Evolutionary conservation across 1,284 basidiomycete genomes (phyloP).

Genomic region (Boletellus deceptivus): DNA sequence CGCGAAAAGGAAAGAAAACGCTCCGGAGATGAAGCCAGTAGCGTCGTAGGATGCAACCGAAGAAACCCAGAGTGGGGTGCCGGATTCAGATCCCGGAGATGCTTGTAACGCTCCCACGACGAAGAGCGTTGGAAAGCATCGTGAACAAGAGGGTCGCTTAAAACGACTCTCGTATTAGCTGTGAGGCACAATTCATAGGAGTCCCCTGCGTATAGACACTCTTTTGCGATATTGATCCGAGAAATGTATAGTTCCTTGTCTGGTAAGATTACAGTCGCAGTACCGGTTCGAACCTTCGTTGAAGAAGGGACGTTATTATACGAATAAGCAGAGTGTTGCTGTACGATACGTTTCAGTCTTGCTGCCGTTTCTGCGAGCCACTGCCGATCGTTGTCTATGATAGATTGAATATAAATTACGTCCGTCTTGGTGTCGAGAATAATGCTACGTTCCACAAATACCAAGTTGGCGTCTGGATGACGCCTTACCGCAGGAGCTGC

Average conservation of each 20-base stretch:
- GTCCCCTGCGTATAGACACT: slow-evolving; percentile 80
- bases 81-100: slow-evolving; percentile 76
- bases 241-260: slow-evolving; percentile 64
- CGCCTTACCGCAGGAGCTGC: slow-evolving; percentile 19
- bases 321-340: slow-evolving; percentile 26
- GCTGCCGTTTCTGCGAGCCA: slow-evolving; percentile 52
- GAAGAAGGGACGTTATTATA: slow-evolving; percentile 17
- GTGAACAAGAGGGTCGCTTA: slow-evolving; percentile 30
- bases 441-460: slow-evolving; percentile 74
- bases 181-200: slow-evolving; percentile 98
- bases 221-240: slow-evolving; percentile 73
- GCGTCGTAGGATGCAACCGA: slow-evolving; percentile 63
- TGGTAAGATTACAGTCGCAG: slow-evolving; percentile 47
- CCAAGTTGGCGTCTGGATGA: slow-evolving; percentile 69
- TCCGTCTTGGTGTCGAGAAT: slow-evolving; percentile 56
- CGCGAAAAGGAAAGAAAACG: slow-evolving; percentile 87
- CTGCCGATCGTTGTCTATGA: slow-evolving; percentile 51
- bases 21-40: slow-evolving; percentile 86
- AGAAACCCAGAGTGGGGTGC: slow-evolving; percentile 91
- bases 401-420: slow-evolving; percentile 59
- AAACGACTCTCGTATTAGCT: slow-evolving; percentile 61
- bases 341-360: slow-evolving; percentile 22
- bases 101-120: slow-evolving; percentile 73
- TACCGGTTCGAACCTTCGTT: slow-evolving; percentile 26
- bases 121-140: slow-evolving; percentile 39